Evolutionary conservation across 805 yeast species (phyloP).

Genomic region (Candida chauliodis): DNA sequence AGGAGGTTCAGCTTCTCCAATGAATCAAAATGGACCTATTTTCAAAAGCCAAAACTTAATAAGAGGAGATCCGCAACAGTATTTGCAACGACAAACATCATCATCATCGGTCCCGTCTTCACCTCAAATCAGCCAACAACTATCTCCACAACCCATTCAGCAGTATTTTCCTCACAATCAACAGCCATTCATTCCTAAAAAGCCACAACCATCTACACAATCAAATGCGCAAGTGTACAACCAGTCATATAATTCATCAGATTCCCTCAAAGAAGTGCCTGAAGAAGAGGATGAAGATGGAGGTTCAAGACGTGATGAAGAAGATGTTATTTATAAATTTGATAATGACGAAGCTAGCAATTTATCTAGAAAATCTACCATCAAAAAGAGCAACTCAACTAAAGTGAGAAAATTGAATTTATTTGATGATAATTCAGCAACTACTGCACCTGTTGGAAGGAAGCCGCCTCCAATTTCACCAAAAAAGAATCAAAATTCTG

Average conservation of each 20-base stretch:
- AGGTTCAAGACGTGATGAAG: constrained; percentile 1
- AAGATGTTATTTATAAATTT: constrained; percentile 27
- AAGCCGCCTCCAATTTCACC: constrained; percentile 11
- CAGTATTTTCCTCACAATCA: constrained; percentile 1
- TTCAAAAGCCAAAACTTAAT: constrained; percentile 9
- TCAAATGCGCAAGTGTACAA: neutral
- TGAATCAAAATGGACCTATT: constrained; percentile 3
- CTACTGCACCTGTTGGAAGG: neutral
- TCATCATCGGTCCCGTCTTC: neutral
- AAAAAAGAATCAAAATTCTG: neutral
- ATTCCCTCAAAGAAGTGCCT: constrained; percentile 30
- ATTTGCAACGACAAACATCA: neutral
- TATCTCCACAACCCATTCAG: constrained; percentile 1
- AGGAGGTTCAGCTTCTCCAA: neutral
- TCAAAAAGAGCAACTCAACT: constrained; percentile 39
- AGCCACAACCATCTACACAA: neutral
- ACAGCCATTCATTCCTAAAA: neutral
- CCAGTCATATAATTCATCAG: constrained; percentile 19
- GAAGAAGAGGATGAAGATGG: constrained; percentile 36
- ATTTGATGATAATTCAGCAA: constrained; percentile 17
- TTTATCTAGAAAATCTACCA: constrained; percentile 36
- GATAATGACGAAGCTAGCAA: constrained; percentile 26
- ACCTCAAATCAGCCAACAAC: neutral
- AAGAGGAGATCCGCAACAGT: constrained; percentile 6
- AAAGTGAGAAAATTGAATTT: constrained; percentile 38